Conservation (phyloP, 306 rosid species). For the Amphicarpaea edgeworthii region DNA sequence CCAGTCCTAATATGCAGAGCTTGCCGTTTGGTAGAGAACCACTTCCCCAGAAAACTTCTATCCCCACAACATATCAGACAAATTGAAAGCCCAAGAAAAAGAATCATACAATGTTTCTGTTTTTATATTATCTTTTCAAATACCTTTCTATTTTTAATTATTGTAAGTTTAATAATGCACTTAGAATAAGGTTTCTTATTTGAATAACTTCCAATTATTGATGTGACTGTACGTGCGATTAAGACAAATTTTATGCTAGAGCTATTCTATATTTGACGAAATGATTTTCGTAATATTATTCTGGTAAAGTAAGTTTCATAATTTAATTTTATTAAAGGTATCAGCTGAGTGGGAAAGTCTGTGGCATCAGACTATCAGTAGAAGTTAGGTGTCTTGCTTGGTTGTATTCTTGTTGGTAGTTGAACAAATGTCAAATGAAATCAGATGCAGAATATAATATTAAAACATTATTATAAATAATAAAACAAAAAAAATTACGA, state of each 20-base stretch:
- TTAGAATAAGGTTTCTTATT: background rate
- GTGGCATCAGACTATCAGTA: no score
- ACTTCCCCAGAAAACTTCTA: constrained; percentile 25
- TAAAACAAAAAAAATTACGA: no score
- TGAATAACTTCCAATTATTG: background rate
- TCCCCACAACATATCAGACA: constrained; percentile 34
- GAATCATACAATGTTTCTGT: constrained; percentile 2
- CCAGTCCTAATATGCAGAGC: background rate
- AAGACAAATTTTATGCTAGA: background rate
- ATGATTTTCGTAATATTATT: background rate
- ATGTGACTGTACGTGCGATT: background rate
- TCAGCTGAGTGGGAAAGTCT: background rate
- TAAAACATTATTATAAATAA: no score
- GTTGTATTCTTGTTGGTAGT: constrained; percentile 18
- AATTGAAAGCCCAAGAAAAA: constrained; percentile 37
- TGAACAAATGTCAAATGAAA: background rate
- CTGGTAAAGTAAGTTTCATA: background rate
- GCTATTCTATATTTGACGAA: background rate
- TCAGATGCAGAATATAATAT: background rate
- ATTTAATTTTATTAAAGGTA: background rate
- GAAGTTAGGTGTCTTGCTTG: background rate
- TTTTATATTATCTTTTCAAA: background rate
- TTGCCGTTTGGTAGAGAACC: constrained; percentile 50
- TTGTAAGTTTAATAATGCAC: constrained; percentile 1
- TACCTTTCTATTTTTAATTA: background rate